Base-by-base conservation (phyloP, 1,139 yeast species). In the Petasospora fabianii region DNA sequence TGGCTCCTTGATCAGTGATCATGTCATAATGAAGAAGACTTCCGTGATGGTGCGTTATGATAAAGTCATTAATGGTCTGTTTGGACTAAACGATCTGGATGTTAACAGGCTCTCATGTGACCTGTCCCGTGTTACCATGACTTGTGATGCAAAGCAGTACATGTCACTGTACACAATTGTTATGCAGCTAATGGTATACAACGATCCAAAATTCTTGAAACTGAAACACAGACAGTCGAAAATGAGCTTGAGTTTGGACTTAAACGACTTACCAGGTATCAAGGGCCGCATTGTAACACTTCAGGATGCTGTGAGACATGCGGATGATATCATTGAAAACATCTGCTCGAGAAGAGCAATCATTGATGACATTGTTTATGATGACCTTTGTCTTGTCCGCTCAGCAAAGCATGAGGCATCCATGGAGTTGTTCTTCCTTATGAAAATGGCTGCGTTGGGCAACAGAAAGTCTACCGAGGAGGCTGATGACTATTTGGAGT, bases 111-210 rank as follows among this genome's bases (percentile, higher is more conserved):
- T 77, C n/a, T 57, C 68, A 3, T 75, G 84, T 6, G 84, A 83
- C 48, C 66, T 87, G 39, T 85, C 95, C 5, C 74, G 78, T 47
- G 71, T 86, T 36, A 81, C 80, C 10, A 67, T 88, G 1, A 72
- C 75, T 26, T 80, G 92, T 36, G 87, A 84, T 43, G 83, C 96
- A 0, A 61, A 61, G 22, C 96, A 88, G 52, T 90, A 86, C 57
- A 69, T 75, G 34, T 73, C 86, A 0, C 61, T 86, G 22, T 84
- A 75, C 56, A 73, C 77, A 36, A 73, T 87, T 34, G 70, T 75
- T 5, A 73, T 79, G 35, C 84, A 84, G 47, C 66, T 90, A 38
- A 56, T 90, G 42, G 65, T 86, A 18, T 83, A 81, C 52, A 66
- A 75, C 6, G 90, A 84, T 50, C 80, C 86, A 4, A 68, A 71